A percentile compares a stretch with the other conserved stretches of the same genome.
These are phyloP conservation scores for Trypanosoma boissoni DNA, from an alignment of 208 protist species.

Conservation along the genomic window DNA sequence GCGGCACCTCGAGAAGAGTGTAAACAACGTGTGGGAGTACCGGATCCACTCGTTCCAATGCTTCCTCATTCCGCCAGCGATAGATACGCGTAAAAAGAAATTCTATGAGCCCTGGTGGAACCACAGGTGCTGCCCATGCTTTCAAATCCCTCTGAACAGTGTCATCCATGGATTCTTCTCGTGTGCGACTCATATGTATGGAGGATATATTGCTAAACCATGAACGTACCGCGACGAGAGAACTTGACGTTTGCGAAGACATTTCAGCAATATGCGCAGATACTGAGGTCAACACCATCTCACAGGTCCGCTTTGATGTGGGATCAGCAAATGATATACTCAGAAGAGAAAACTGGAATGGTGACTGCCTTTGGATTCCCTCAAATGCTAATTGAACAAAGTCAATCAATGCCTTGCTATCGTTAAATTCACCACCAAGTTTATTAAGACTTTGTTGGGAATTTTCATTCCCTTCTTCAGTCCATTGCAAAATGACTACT, in stretches of 20 bases:
- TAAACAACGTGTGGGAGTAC: slow-evolving; percentile 6
- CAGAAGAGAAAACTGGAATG: slow-evolving; percentile 15
- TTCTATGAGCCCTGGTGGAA: slow-evolving; percentile 8
- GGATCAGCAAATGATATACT: slow-evolving; percentile 19
- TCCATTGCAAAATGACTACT: slow-evolving; percentile 14
- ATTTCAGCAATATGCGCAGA: slow-evolving; percentile 3
- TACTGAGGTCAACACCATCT: slow-evolving; percentile 15
- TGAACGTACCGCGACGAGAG: slow-evolving; percentile 14
- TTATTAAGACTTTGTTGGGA: background rate
- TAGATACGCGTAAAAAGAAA: slow-evolving; percentile 16
- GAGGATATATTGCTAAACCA: slow-evolving; percentile 12
- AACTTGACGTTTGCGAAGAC: slow-evolving; percentile 4
- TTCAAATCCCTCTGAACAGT: background rate
- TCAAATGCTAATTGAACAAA: slow-evolving; percentile 5
- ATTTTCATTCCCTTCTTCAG: background rate
- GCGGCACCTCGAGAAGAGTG: slow-evolving; percentile 6
- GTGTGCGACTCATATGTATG: background rate
- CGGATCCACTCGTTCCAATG: background rate
- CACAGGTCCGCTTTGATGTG: background rate
- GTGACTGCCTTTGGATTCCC: background rate
- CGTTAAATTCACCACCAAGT: slow-evolving; percentile 5
- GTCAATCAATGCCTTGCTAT: background rate
- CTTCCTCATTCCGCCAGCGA: slow-evolving; percentile 1
- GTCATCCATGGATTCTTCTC: background rate
- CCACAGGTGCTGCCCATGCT: background rate